These are phyloP conservation scores for Eucalyptus guilfoylei DNA, from an alignment of 345 rosid genomes.

Conservation along the genomic window DNA sequence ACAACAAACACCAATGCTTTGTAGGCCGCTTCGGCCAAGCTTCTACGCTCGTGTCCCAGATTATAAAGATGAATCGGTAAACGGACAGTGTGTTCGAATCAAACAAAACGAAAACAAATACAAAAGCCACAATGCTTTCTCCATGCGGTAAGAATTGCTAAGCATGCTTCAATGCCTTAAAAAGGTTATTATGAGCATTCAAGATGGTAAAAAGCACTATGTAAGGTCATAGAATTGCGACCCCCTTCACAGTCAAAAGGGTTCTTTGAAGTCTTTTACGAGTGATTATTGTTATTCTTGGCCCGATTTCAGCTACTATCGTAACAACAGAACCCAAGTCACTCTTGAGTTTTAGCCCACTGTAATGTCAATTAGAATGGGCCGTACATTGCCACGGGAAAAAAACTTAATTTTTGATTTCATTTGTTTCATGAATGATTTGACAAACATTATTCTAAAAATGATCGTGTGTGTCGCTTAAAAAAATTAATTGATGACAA, in stretches of 20 bases:
- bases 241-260: not conserved
- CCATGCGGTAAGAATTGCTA: not conserved
- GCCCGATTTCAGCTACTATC: not conserved
- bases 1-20: not conserved
- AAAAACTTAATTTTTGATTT: not conserved
- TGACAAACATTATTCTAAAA: not conserved
- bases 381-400: not conserved
- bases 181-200: not conserved
- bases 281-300: not conserved
- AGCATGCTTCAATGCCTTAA: not conserved
- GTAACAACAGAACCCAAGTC: not conserved
- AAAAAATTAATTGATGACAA: not conserved
- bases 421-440: fast-evolving
- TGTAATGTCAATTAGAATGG: not conserved
- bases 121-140: not conserved
- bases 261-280: not conserved
- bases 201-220: not conserved
- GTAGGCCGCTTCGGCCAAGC: fast-evolving
- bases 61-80: not conserved
- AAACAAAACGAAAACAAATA: not conserved
- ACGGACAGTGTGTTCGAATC: not conserved
- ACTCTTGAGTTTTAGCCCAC: not conserved
- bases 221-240: not conserved
- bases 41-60: not conserved
- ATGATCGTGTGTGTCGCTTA: fast-evolving